phyloP scores from a whole-genome alignment of 495 filamentous ascomycete species.

The Massariosphaeria phaeospora region DNA sequence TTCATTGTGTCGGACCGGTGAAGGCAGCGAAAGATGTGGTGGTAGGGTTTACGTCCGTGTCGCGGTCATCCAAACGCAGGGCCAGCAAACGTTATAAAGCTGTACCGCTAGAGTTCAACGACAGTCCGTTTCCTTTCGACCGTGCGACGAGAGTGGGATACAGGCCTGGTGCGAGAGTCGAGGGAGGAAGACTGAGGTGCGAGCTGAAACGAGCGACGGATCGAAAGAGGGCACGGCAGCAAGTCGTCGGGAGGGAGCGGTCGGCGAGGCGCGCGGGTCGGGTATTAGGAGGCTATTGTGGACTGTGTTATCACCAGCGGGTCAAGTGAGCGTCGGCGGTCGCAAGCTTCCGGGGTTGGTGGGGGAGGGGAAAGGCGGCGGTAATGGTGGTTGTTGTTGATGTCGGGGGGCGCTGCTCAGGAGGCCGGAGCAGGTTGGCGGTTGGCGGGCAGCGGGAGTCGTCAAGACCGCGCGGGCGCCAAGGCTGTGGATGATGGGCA shows the following conservation, averaged over 20 bases:
- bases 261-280: not conserved
- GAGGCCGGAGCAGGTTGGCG: not conserved
- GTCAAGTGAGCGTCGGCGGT: conserved; percentile 17
- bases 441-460: not conserved
- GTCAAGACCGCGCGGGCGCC: not conserved
- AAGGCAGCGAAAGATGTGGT: not conserved
- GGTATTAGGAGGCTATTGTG: not conserved
- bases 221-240: not conserved
- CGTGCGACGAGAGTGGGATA: not conserved
- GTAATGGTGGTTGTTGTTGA: too few species aligned
- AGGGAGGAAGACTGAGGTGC: too few species aligned
- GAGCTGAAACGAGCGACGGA: conserved; percentile 23
- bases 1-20: conserved; percentile 27
- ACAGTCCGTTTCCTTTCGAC: not conserved
- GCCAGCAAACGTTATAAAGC: conserved; percentile 13
- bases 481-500: not conserved
- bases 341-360: not conserved
- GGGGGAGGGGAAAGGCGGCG: not conserved
- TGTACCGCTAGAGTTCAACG: too few species aligned
- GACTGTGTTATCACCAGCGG: too few species aligned
- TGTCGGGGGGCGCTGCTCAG: conserved; percentile 1
- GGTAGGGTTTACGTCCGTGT: not conserved
- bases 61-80: not conserved
- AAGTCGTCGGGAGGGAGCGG: not conserved
- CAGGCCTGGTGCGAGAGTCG: not conserved